Conservation (phyloP, 2,329 filamentous ascomycete species). For the Epichloe coenophiala region DNA sequence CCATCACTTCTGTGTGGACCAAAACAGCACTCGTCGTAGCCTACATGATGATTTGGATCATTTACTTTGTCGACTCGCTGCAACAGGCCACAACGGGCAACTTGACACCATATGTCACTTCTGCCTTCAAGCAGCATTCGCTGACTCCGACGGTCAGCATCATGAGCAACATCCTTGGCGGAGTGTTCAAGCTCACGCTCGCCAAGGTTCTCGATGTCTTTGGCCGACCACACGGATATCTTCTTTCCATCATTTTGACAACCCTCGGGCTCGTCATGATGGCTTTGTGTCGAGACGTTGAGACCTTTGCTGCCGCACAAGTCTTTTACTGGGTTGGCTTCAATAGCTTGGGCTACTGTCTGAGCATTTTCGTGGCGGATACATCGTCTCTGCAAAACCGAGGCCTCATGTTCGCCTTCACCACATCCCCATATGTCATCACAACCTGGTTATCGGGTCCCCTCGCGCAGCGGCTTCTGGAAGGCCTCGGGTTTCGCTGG, state of each 20-base stretch:
- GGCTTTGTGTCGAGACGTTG: constrained; percentile 39
- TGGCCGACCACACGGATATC: constrained; percentile 48
- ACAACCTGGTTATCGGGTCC: constrained; percentile 50
- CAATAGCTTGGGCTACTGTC: constrained; percentile 44
- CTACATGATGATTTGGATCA: constrained; percentile 31
- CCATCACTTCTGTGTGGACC: constrained; percentile 25
- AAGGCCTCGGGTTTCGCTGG: constrained; percentile 42
- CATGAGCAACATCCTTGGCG: constrained; percentile 37
- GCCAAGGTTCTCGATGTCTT: constrained; percentile 53
- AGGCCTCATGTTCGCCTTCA: constrained; percentile 44
- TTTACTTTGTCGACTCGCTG: constrained; percentile 34
- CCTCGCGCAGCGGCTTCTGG: constrained; percentile 40
- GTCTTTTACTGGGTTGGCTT: constrained; percentile 52
- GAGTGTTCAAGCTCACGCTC: constrained; percentile 46
- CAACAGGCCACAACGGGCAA: constrained; percentile 23
- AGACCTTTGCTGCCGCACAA: constrained; percentile 40
- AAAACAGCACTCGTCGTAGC: constrained; percentile 22
- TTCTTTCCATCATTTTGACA: constrained; percentile 34
- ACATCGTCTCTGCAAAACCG: constrained; percentile 52
- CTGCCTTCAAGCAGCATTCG: constrained; percentile 35
- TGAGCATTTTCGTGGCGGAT: constrained; percentile 53
- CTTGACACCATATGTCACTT: constrained; percentile 32
- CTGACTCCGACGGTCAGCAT: constrained; percentile 37
- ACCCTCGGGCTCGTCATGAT: constrained; percentile 44
- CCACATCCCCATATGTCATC: constrained; percentile 50